Evolutionary conservation across 208 protist genomes (phyloP), one percentile per base, ranked within the genome.

Genomic region (Leishmania arabica): DNA sequence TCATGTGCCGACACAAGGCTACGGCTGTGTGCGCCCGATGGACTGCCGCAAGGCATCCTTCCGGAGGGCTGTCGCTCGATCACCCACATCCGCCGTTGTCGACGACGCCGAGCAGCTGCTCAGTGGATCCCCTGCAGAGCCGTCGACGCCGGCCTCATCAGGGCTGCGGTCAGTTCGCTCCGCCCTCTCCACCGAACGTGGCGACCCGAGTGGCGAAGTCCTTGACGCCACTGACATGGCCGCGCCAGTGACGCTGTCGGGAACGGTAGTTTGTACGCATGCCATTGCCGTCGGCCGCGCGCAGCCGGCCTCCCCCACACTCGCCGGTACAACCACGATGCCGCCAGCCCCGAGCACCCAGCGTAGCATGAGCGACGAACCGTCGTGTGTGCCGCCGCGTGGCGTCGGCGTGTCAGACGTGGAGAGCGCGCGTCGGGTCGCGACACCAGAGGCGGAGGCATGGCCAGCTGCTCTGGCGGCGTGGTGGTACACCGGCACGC

Each of bases 401-500:
- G 11, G 68, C 6, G 40, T 53, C 11, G 37, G 24, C 24, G 21
- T 7, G 45, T 17, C 68, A n/a, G 40, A 49, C 24, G 68, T 27
- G 40, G 68, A 73, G 68, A 31, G 40, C 11, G 21, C 49, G 45
- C 15, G 31, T 19, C 27, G 1, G 42, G 19, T 17, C 21, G 13
- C 24, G 21, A 27, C 51, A 2, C n/a, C 71, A 27, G 51, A 40
- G 71, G 34, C 0, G 24, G 15, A 3, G 47, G 17, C 51, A 76
- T 60, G 17, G 34, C 49, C 71, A 45, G 45, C 7, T 9, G 24
- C 71, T 17, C 31, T 34, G 21, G 31, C 3, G 49, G 51, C 40
- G 75, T n/a, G 42, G n/a, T 84, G 81, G 81, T 84, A 80, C 66
- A 84, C 81, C 17, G 80, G 81, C 68, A 84, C 81, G 0, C 73